Base-by-base conservation (phyloP, 2,329 filamentous ascomycete genomes). In the Monilinia polystroma region DNA sequence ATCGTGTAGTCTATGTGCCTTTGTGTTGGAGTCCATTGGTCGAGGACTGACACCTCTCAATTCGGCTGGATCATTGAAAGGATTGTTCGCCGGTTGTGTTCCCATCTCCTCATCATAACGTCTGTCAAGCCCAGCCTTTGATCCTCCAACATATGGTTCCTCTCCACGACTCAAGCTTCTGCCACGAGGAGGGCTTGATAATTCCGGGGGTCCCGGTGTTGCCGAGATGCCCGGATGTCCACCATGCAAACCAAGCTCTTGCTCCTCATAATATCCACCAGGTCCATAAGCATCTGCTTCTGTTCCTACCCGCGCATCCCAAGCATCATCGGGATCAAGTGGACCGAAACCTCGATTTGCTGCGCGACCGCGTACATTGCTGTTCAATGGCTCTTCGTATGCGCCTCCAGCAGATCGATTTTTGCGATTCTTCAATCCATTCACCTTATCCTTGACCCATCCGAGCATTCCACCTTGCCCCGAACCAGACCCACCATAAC, bases 281-380 rank as follows among this genome's bases (percentile, higher is more conserved):
- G 80, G 79, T 2, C 85, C 85, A 75, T 88, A 87, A 16, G 78
- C 80, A 74, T 90, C 87, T 23, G 88, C 86, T 77, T 93, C 91
- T 72, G 87, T 83, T 67, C 90, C 90, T 5, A 96, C 91, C 68
- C 90, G 83, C 70, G 90, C 80, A 79, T 95, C 91, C 92, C 92
- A 96, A 2, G 91, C 91, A 75, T 93, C 91, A 76, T 96, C 92
- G 1, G 90, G 90, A 74, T 95, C 92, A 56, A 92, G 83, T 4
- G 87, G 82, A 1, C 88, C 87, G 76, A 90, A 88, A 29, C 86
- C 86, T 64, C 85, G 78, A 65, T 82, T 81, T 66, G 81, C 79
- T 56, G 80, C 79, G 45, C 77, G 70, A 65, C 77, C 77, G 51
- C 74, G 70, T 18, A 74, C 76, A 66, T 74, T 73, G 62, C 77